Percentiles rank a stretch among this genome's conserved stretches.
phyloP scores from a whole-genome alignment of 2,329 filamentous ascomycete species.

The Pseudomassariella vexata region DNA sequence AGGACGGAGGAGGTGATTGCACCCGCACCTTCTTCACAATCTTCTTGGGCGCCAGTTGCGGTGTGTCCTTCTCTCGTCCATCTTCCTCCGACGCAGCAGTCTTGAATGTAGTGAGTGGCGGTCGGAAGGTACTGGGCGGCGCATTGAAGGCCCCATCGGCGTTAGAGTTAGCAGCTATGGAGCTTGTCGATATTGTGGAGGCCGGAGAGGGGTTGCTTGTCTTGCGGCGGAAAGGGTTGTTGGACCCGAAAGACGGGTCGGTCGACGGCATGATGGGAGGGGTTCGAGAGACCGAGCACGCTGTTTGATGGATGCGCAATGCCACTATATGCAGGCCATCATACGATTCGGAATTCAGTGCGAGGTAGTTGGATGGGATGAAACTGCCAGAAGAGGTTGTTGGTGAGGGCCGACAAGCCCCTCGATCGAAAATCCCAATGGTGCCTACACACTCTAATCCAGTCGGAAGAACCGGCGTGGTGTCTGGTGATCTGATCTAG shows the following conservation, averaged over 20 bases:
- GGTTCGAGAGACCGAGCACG: conserved; percentile 5
- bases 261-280: conserved; percentile 26
- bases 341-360: conserved; percentile 1
- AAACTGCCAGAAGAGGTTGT: conserved; percentile 1
- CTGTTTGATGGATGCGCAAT: conserved; percentile 3
- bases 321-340: conserved; percentile 2
- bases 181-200: conserved; percentile 10
- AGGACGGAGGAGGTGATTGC: conserved; percentile 57
- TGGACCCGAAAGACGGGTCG: conserved; percentile 31
- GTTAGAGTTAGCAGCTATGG: conserved; percentile 9
- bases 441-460: too few species aligned
- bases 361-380: conserved; percentile 2
- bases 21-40: conserved; percentile 63
- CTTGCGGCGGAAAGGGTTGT: conserved; percentile 50
- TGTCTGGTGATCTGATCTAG: too few species aligned
- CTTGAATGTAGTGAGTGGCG: conserved; percentile 24
- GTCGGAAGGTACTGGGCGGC: conserved; percentile 10
- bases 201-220: conserved; percentile 12
- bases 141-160: conserved; percentile 11
- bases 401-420: conserved; percentile 1
- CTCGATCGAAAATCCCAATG: too few species aligned
- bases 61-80: conserved; percentile 26
- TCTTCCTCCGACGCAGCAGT: conserved; percentile 26
- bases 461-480: too few species aligned
- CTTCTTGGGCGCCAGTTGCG: conserved; percentile 34